Evolutionary conservation across 2,329 filamentous ascomycete genomes (phyloP).

Genomic region (Colletotrichum brevisporum): DNA sequence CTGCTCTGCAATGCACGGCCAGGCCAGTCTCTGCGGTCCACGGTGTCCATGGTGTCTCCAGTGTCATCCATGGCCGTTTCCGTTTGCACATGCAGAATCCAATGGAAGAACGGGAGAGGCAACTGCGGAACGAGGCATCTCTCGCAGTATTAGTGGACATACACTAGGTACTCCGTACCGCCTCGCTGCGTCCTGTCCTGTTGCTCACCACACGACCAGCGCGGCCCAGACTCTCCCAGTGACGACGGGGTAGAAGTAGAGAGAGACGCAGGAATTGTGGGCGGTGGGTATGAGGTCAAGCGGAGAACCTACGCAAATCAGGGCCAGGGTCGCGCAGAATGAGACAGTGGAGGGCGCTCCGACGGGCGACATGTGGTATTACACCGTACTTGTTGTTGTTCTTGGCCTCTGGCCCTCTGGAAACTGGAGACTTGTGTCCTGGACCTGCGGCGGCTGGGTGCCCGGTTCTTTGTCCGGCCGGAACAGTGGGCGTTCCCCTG

Average conservation of each 20-base stretch:
- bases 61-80: constrained; percentile 34
- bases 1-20: constrained; percentile 38
- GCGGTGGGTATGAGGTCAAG: constrained; percentile 25
- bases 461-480: constrained; percentile 34
- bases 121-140: background rate
- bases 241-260: background rate
- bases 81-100: constrained; percentile 37
- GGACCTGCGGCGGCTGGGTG: background rate
- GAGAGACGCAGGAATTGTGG: constrained; percentile 23
- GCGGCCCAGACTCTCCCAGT: constrained; percentile 1
- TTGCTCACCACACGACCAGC: background rate
- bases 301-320: constrained; percentile 4
- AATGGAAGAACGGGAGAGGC: constrained; percentile 25
- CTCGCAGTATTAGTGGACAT: no score
- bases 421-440: background rate
- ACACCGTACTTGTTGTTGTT: no score
- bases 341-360: background rate
- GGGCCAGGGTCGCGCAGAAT: constrained; percentile 1
- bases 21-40: constrained; percentile 28
- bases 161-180: no score
- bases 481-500: constrained; percentile 38
- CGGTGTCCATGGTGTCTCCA: constrained; percentile 31
- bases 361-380: no score
- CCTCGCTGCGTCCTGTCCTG: background rate
- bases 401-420: no score